These are phyloP conservation scores for Amorphotheca resinae DNA, from an alignment of 495 filamentous ascomycete genomes.

Conservation along the genomic window DNA sequence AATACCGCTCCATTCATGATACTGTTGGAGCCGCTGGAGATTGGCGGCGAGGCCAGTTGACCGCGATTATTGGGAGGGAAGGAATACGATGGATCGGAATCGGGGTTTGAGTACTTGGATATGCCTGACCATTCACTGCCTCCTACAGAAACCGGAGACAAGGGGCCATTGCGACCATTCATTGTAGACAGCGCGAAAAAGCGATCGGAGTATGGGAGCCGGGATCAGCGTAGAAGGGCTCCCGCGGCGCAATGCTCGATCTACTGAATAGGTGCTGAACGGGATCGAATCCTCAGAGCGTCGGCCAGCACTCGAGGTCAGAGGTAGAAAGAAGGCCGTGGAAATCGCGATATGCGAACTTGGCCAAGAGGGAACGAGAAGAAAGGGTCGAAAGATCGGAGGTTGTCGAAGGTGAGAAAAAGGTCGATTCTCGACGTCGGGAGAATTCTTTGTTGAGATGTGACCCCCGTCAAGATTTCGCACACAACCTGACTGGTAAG, in stretches of 20 bases:
- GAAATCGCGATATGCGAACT: constrained; percentile 1
- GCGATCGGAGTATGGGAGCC: not conserved
- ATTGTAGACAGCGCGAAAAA: constrained; percentile 26
- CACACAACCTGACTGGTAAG: constrained; percentile 13
- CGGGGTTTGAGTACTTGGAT: constrained; percentile 49
- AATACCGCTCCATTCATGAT: constrained; percentile 41
- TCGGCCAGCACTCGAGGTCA: constrained; percentile 4
- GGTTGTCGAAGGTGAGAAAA: constrained; percentile 17
- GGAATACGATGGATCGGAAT: constrained; percentile 42
- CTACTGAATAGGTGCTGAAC: too few relatives aligned
- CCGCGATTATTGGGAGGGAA: constrained; percentile 44
- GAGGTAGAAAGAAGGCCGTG: constrained; percentile 1
- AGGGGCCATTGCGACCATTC: constrained; percentile 50
- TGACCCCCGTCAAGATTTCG: constrained; percentile 1
- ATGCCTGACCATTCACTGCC: constrained; percentile 83
- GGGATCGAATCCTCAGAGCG: constrained; percentile 9
- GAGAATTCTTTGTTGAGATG: not conserved
- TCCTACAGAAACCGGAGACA: constrained; percentile 72
- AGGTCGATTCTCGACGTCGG: not conserved
- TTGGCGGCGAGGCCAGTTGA: constrained; percentile 57
- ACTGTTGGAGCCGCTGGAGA: constrained; percentile 49
- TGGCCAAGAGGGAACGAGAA: constrained; percentile 6
- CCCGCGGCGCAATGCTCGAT: constrained; percentile 7
- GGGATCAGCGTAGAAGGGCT: too few relatives aligned
- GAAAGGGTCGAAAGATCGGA: constrained; percentile 17